phyloP scores from a whole-genome alignment of 2,329 filamentous ascomycete species.

The Alternaria postmessia region DNA sequence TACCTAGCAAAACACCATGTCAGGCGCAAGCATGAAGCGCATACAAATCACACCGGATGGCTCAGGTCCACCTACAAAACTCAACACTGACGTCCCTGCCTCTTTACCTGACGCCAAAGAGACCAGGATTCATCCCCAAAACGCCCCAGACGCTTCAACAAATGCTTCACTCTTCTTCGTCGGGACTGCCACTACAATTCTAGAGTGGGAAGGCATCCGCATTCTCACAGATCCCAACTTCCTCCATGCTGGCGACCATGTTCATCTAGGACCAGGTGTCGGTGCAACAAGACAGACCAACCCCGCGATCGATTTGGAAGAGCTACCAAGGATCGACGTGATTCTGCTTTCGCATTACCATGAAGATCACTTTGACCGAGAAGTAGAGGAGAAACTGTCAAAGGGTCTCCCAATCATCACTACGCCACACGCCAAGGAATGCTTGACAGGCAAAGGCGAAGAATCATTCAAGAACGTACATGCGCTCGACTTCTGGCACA shows the following conservation, averaged over 20 bases:
- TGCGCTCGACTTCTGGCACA: constrained; percentile 65
- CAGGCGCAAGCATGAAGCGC: constrained; percentile 48
- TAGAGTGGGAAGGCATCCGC: constrained; percentile 63
- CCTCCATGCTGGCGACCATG: constrained; percentile 70
- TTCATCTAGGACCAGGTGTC: constrained; percentile 71
- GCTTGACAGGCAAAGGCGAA: constrained; percentile 56
- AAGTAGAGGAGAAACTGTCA: constrained; percentile 60
- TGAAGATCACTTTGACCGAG: constrained; percentile 65
- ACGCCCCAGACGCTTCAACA: constrained; percentile 46
- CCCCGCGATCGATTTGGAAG: constrained; percentile 66
- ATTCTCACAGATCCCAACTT: constrained; percentile 65
- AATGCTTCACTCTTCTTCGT: constrained; percentile 62
- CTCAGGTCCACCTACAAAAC: constrained; percentile 51
- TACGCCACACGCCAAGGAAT: constrained; percentile 67
- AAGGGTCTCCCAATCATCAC: constrained; percentile 69
- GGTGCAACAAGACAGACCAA: constrained; percentile 63
- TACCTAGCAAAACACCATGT: background rate
- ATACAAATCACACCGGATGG: constrained; percentile 52
- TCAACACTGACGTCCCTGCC: constrained; percentile 44
- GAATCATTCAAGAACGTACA: constrained; percentile 65
- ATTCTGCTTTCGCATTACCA: constrained; percentile 72
- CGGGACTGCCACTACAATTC: constrained; percentile 64
- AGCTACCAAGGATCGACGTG: constrained; percentile 66
- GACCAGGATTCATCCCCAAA: constrained; percentile 55
- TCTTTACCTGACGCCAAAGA: constrained; percentile 55